These are phyloP conservation scores for Nematocida sp. DNA, from an alignment of 371 early-diverging fungal genomes.

Conservation along the genomic window DNA sequence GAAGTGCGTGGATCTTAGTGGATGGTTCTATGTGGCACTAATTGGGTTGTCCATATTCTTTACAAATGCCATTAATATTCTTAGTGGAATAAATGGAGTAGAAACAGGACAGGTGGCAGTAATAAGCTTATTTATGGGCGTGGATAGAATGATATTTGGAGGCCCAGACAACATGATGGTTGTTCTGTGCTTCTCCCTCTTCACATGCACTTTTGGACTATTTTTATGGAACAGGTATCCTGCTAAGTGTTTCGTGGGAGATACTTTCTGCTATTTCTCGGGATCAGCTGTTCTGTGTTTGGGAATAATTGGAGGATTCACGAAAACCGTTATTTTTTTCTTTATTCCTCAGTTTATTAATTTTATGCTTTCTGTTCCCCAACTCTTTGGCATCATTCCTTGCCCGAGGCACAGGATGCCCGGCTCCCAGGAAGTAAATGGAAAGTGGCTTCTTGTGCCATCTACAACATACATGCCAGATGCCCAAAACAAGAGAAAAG, in stretches of 20 bases:
- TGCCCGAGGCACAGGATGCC: conserved; percentile 94
- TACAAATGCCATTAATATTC: conserved; percentile 90
- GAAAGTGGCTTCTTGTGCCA: not conserved
- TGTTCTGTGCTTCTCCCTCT: conserved; percentile 12
- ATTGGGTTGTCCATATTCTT: conserved; percentile 78
- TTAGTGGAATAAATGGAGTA: conserved; percentile 93
- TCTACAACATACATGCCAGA: not conserved
- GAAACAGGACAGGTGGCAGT: conserved; percentile 84
- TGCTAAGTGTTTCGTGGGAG: conserved; percentile 85
- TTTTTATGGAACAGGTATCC: conserved; percentile 70
- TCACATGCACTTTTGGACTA: conserved; percentile 27
- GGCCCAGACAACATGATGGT: not conserved
- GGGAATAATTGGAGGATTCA: conserved; percentile 81
- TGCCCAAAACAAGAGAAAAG: not conserved
- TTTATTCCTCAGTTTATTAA: conserved; percentile 89
- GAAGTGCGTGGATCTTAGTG: conserved; percentile 67
- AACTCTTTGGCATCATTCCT: conserved; percentile 81
- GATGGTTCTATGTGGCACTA: conserved; percentile 83
- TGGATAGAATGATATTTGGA: conserved; percentile 41
- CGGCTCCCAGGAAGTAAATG: not conserved
- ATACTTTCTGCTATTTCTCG: conserved; percentile 88
- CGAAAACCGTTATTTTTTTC: conserved; percentile 81
- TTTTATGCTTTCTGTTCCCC: conserved; percentile 84
- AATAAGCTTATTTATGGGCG: conserved; percentile 75
- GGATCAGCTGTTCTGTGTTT: conserved; percentile 93